Base-by-base conservation (phyloP, 1,284 basidiomycete species). In the Trichosporon sp. region DNA sequence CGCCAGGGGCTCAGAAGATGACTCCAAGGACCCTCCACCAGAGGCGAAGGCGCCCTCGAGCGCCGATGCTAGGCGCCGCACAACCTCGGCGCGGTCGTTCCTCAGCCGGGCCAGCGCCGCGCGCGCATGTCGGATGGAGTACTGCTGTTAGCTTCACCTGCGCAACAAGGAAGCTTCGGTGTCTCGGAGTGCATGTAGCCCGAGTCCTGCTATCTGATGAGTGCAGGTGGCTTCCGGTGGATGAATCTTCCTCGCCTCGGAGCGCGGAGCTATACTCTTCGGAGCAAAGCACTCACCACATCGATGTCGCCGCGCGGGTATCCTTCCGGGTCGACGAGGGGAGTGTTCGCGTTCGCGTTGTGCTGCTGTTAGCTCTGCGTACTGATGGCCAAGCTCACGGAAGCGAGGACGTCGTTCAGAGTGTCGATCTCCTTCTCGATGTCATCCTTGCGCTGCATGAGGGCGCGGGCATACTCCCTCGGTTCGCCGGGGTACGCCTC, bases 271-370 rank as follows among this genome's bases (percentile, higher is more conserved):
- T 10, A 8, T 7, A 4, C 8, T n/a, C 35, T 12, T 14, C 2
- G 56, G 40, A 64, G 69, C 43, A 31, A 21, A 14, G 35, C 7
- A 75, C 80, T 35, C 64, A 81, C 81, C 19, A 96, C 87, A 79
- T 96, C 94, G 68, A 86, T 84, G 72, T 86, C 85, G 12, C 88
- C 89, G 10, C 92, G 88, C 0, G 94, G 94, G 81, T 93, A 96
- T 5, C 94, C 94, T 70, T 95, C 91, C 0, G 86, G 76, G 78
- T 96, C 93, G 65, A 96, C 88, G 40, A 96, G 88, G 0, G 92
- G 89, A 0, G 91, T 89, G 10, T 75, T 76, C 8, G 69, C 64
- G 14, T 76, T 79, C 2, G 76, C 75, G 7, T 76, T 77, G 72
- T 84, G 80, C 82, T 83, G 63, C 40, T 19, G 63, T 74, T 65